phyloP scores from a whole-genome alignment of 176 grass and related monocot genomes.

The Otatea glauca region DNA sequence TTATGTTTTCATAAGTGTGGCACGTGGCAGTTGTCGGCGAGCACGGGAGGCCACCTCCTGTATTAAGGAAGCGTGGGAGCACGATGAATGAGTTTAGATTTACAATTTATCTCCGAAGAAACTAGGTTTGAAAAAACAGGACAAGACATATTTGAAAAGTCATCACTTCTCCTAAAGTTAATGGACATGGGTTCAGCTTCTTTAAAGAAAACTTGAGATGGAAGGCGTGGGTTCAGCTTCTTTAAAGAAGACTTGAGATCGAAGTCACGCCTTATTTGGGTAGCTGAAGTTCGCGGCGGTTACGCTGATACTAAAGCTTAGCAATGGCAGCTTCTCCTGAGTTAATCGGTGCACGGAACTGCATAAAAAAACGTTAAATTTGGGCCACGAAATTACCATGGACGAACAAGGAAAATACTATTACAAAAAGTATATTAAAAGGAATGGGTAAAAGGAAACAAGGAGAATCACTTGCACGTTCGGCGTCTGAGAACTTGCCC shows the following conservation, averaged over 20 bases:
- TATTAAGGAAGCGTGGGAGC: too few relatives aligned
- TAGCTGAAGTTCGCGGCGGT: too few relatives aligned
- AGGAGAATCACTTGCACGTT: slow-evolving; percentile 81
- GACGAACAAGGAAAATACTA: slow-evolving; percentile 21
- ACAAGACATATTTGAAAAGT: too few relatives aligned
- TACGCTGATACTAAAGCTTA: too few relatives aligned
- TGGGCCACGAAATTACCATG: not conserved
- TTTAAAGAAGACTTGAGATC: not conserved
- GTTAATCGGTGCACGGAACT: not conserved
- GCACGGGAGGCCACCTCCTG: too few relatives aligned
- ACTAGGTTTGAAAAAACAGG: too few relatives aligned
- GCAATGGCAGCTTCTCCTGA: too few relatives aligned
- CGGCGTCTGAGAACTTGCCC: slow-evolving; percentile 48
- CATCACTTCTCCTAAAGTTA: not conserved
- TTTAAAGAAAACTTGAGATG: not conserved
- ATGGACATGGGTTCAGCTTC: not conserved
- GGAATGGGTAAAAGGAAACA: slow-evolving; percentile 50
- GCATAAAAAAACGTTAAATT: not conserved
- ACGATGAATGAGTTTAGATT: too few relatives aligned
- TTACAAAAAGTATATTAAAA: not conserved
- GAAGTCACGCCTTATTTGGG: not conserved
- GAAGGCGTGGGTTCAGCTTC: too few relatives aligned
- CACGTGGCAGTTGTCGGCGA: too few relatives aligned
- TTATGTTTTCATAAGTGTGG: too few relatives aligned
- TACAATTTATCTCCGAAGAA: too few relatives aligned